Percentiles rank a stretch among this genome's conserved stretches.
phyloP scores from a whole-genome alignment of 345 rosid species.

The Populus euphratica region DNA sequence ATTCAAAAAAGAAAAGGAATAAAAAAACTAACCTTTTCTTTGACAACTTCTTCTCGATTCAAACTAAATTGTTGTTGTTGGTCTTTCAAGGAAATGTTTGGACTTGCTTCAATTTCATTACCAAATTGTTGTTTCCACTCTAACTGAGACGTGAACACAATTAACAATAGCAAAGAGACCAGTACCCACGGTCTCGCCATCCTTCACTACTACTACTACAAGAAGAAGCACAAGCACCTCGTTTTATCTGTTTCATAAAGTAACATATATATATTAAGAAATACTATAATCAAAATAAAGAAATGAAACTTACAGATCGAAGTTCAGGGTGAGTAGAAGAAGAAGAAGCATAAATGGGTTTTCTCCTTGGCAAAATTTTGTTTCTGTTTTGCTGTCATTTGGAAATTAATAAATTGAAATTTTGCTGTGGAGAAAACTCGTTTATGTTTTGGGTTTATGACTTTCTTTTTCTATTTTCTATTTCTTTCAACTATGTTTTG shows the following conservation, averaged over 20 bases:
- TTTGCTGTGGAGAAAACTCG: not conserved
- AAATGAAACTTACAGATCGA: constrained; percentile 6
- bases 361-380: not conserved
- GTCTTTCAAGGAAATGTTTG: constrained; percentile 34
- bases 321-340: not conserved
- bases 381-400: not conserved
- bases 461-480: no score
- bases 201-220: not conserved
- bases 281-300: not conserved
- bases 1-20: not conserved
- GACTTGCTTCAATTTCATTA: constrained; percentile 47
- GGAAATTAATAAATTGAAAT: not conserved
- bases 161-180: constrained; percentile 53
- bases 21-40: constrained; percentile 55
- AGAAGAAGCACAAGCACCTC: not conserved
- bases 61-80: constrained; percentile 35
- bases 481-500: no score
- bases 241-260: not conserved
- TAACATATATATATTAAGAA: no score
- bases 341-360: not conserved
- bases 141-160: constrained; percentile 62
- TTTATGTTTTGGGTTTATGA: not conserved
- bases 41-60: constrained; percentile 43
- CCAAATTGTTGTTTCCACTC: constrained; percentile 78
- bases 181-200: constrained; percentile 76